These are phyloP conservation scores for Saccharomycopsis sp. DNA, from an alignment of 805 yeast species.

Conservation along the genomic window DNA sequence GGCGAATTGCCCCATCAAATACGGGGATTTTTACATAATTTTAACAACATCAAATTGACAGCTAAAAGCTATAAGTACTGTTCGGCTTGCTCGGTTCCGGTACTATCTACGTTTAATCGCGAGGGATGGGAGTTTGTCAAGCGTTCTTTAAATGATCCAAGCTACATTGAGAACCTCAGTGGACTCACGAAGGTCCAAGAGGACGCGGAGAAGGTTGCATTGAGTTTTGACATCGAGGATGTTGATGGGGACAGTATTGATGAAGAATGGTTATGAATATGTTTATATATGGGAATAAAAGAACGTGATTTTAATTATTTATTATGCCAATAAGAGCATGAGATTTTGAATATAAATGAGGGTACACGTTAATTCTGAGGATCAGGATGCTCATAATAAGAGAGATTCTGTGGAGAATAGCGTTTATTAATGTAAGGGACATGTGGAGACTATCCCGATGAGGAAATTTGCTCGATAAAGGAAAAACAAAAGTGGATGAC, in stretches of 20 bases:
- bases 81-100: conserved; percentile 73
- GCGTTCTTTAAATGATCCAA: conserved; percentile 57
- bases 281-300: no score
- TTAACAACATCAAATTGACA: conserved; percentile 53
- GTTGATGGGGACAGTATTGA: conserved; percentile 24
- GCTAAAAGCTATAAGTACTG: conserved; percentile 75
- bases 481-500: no score
- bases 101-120: conserved; percentile 43
- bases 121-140: conserved; percentile 80
- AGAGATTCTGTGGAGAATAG: no score
- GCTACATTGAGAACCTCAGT: conserved; percentile 66
- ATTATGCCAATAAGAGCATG: no score
- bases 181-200: conserved; percentile 73
- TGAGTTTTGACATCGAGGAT: conserved; percentile 32
- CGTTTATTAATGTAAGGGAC: no score
- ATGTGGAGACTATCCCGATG: no score
- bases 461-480: no score
- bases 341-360: no score
- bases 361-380: no score
- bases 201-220: conserved; percentile 53
- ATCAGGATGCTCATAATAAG: no score
- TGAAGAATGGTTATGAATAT: conserved; percentile 21
- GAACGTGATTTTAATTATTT: no score
- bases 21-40: conserved; percentile 73
- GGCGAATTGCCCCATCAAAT: conserved; percentile 87